Conservation (phyloP, 2,329 filamentous ascomycete species). For the Huntiella decipiens region DNA sequence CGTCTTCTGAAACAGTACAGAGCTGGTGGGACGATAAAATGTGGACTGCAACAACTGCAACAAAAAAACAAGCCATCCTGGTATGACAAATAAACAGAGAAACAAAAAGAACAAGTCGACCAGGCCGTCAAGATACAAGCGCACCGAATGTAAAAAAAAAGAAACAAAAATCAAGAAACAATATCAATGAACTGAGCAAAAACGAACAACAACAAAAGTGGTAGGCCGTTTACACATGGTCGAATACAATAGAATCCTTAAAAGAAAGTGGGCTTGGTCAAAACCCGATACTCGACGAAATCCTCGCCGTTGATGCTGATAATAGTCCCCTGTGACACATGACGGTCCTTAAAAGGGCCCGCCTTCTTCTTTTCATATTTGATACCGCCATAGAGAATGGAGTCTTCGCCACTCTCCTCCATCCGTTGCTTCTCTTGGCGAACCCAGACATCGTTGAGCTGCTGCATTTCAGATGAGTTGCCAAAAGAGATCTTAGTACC, state of each 20-base stretch:
- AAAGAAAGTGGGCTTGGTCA: slow-evolving; percentile 44
- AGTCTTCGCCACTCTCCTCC: slow-evolving; percentile 23
- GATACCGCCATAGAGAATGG: slow-evolving; percentile 38
- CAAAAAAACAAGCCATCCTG: too few species aligned
- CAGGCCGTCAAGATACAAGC: neutral
- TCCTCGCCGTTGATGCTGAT: slow-evolving; percentile 48
- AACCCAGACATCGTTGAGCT: slow-evolving; percentile 1
- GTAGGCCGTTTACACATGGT: neutral
- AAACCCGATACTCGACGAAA: slow-evolving; percentile 46
- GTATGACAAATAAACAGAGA: neutral
- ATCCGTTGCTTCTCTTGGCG: neutral
- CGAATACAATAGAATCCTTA: slow-evolving; percentile 14
- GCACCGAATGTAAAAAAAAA: neutral
- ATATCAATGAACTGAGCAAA: neutral
- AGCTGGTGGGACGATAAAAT: too few species aligned
- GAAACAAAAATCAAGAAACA: neutral
- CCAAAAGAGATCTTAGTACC: neutral
- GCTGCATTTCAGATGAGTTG: neutral
- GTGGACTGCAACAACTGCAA: too few species aligned
- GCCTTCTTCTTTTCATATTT: slow-evolving; percentile 43
- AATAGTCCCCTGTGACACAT: slow-evolving; percentile 42
- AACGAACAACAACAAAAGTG: neutral
- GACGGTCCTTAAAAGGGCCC: slow-evolving; percentile 42
- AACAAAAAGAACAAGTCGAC: neutral
- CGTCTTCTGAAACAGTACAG: too few species aligned